Evolutionary conservation across 2,329 filamentous ascomycete species (phyloP), one percentile per base, ranked within the genome.

Genomic region (Colletotrichum coccodes): DNA sequence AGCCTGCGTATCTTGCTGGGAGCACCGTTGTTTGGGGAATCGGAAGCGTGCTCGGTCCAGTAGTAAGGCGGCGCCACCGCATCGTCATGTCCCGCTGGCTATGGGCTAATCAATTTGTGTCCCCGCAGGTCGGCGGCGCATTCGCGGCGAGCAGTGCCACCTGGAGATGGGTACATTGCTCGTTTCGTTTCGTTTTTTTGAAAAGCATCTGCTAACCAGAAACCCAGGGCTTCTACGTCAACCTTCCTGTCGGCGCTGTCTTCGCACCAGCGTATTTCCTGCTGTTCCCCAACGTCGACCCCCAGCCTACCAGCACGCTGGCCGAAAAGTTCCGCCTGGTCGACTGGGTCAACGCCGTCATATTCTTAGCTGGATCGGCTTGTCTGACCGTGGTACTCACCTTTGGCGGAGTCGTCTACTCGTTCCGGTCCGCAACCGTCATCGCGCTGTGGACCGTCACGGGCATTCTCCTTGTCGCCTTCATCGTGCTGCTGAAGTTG

Each of bases 171-270:
- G 67, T 71, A 6, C 28, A 54, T 36, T 14, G 11, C 32, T 9
- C 11, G 23, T 4, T 63, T 23, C 32, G 14, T n/a, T 8, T 18
- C 18, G 42, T 8, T n/a, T 32, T 30, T 52, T 23, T 28, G 23
- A 18, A 26, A 18, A 6, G 16, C 58, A 18, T 40, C 1, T 28
- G 34, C 18, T 57, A 21, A 18, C 53, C 16, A 57, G n/a, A 34
- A 18, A 6, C 11, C 18, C 18, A 70, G 71, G 75, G 76, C 0
- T 83, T 84, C 64, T 90, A 89, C 70, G 85, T 89, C 76, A 89
- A 89, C 70, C 78, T 89, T 0, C 75, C 84, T 30, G 81, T 84
- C 6, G 86, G 76, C 3, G 82, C 73, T 23, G 73, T 80, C 28
- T 73, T 74, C 16, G 71, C 64, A 49, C 75, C 77, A 0, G 72